Conservation (phyloP, 2,329 filamentous ascomycete species). For the Curvularia verruculosa region DNA sequence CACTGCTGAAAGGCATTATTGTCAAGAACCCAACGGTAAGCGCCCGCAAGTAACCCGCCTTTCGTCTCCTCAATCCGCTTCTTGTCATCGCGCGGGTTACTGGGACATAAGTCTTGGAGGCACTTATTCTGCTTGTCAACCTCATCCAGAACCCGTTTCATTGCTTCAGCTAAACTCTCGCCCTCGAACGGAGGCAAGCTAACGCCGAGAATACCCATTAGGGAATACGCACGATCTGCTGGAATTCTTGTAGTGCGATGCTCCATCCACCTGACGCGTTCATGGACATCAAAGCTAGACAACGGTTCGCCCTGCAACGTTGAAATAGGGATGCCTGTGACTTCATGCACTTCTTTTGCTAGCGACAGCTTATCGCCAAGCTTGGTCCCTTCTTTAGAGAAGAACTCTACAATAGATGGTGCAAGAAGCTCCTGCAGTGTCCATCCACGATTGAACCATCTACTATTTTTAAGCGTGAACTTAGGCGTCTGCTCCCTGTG, state of each 20-base stretch:
- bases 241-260: no score
- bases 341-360: slow-evolving; percentile 1
- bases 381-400: slow-evolving; percentile 10
- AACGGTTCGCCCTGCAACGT: slow-evolving; percentile 5
- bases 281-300: slow-evolving; percentile 10
- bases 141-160: slow-evolving; percentile 14
- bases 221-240: slow-evolving; percentile 9
- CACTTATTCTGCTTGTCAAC: slow-evolving; percentile 12
- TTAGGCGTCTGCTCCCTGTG: slow-evolving; percentile 5
- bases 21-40: slow-evolving; percentile 15
- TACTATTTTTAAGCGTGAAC: neutral
- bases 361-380: slow-evolving; percentile 16
- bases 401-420: slow-evolving; percentile 22
- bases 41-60: slow-evolving; percentile 3
- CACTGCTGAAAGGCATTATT: slow-evolving; percentile 7
- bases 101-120: slow-evolving; percentile 12
- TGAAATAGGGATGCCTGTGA: slow-evolving; percentile 10
- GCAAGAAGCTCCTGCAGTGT: slow-evolving; percentile 20
- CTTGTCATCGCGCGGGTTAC: slow-evolving; percentile 15
- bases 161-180: no score
- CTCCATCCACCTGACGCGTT: no score
- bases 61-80: neutral
- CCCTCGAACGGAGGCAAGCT: slow-evolving; percentile 3
- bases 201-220: slow-evolving; percentile 16
- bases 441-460: slow-evolving; percentile 3